Conservation (phyloP, 768 basidiomycete genomes). For the Neoboletus magnificus region DNA sequence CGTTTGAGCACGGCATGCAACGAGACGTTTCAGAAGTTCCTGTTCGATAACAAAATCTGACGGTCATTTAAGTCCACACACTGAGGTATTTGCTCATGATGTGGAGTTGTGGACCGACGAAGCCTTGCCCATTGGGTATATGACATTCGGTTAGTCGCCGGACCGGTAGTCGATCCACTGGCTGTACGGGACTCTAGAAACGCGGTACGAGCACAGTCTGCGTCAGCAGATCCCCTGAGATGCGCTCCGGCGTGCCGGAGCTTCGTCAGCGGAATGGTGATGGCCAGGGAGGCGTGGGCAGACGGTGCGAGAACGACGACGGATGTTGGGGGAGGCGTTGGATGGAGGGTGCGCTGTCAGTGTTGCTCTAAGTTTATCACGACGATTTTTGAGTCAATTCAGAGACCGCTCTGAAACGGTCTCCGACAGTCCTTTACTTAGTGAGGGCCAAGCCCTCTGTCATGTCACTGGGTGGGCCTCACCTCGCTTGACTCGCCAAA, state of each 20-base stretch:
- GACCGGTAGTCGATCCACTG: conserved; percentile 13
- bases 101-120: not conserved
- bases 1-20: not conserved
- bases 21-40: not conserved
- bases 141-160: conserved; percentile 5
- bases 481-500: too few relatives aligned
- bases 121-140: not conserved
- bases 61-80: not conserved
- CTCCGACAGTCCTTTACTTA: too few relatives aligned
- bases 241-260: conserved; percentile 9
- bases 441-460: too few relatives aligned
- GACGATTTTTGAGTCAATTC: too few relatives aligned
- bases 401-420: too few relatives aligned
- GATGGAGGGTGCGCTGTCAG: not conserved
- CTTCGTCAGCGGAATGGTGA: conserved; percentile 12
- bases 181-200: conserved; percentile 1
- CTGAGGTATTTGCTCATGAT: not conserved
- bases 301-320: conserved; percentile 4
- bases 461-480: too few relatives aligned
- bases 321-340: not conserved
- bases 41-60: not conserved
- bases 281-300: conserved; percentile 1
- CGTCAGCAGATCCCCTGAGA: conserved; percentile 17
- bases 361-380: not conserved
- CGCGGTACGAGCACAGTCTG: conserved; percentile 16